Base-by-base conservation (phyloP, 768 basidiomycete species). In the Suillus brevipes region DNA sequence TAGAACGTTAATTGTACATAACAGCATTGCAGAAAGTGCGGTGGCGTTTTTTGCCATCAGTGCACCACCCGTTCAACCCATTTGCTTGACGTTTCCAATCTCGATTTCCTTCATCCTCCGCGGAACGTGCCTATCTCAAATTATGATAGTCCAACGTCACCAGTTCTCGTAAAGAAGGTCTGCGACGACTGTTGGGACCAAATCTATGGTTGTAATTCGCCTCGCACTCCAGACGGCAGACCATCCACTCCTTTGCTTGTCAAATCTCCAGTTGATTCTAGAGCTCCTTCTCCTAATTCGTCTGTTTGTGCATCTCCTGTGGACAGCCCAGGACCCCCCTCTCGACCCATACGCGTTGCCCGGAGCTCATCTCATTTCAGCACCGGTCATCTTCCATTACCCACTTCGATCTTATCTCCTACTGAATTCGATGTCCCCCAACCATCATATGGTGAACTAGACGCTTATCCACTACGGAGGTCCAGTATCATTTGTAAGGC, bases 21-120 rank as follows among this genome's bases (percentile, higher is more conserved):
- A 47, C 72, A 90, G 89, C 92, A 94, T 66, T 94, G 92, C 76
- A 85, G 92, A 74, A 93, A 92, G 73, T 93, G 92, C 68, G 92
- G 92, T 59, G 90, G 90, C 67, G 79, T 93, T 37, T 92, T 87
- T 74, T 94, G 92, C 77, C 74, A 75, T 57, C 75, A 82, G 7
- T 93, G 92, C 73, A 84, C 87, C 1, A 78, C 83, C 7, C 84
- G 84, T 62, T 72, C 80, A 7, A 91, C 89, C 0, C 78, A 84
- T 14, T 85, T 93, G 5, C 83, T 93, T 62, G 92, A 93, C 72
- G 84, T 89, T n/a, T 84, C 90, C 10, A 82, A 82, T 62, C 87
- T 94, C 47, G 73, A 79, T 60, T 92, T 94, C 75, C 77, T 91
- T 56, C 80, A 89, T 52, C 92, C 91, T 1, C 92, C 91, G 1